Evolutionary conservation across 306 rosid genomes (phyloP).

Genomic region (Casuarina glauca): DNA sequence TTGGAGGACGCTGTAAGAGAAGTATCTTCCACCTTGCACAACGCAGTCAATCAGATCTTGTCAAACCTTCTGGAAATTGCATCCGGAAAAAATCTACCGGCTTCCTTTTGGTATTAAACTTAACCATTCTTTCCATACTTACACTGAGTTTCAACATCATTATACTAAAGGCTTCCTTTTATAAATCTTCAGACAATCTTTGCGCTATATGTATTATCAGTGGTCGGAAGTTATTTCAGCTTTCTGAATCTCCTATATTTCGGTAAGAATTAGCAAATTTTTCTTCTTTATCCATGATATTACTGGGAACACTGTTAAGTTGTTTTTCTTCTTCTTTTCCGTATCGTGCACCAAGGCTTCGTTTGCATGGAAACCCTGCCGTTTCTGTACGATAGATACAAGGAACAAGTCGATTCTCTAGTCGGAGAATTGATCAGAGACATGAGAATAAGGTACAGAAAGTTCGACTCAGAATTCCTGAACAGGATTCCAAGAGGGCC

Average conservation of each 20-base stretch:
- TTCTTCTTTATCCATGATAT: constrained; percentile 1
- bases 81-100: constrained; percentile 56
- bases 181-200: constrained; percentile 54
- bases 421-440: constrained; percentile 35
- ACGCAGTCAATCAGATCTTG: constrained; percentile 44
- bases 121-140: not conserved
- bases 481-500: constrained; percentile 83
- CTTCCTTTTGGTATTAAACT: constrained; percentile 62
- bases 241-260: constrained; percentile 65
- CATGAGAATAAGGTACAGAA: constrained; percentile 45
- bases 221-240: constrained; percentile 67
- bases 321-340: constrained; percentile 1
- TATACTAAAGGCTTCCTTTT: not conserved
- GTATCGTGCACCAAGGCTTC: constrained; percentile 44
- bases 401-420: constrained; percentile 53
- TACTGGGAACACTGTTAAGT: constrained; percentile 4
- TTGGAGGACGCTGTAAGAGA: constrained; percentile 51
- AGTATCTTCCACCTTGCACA: constrained; percentile 53
- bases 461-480: constrained; percentile 54
- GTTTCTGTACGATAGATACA: constrained; percentile 57
- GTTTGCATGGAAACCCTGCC: constrained; percentile 61
- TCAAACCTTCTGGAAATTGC: constrained; percentile 49
- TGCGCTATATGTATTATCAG: constrained; percentile 57
- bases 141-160: not conserved
- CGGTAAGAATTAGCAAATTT: constrained; percentile 45